A percentile compares a stretch with the other conserved stretches of the same genome.
These are phyloP conservation scores for Brassica cretica DNA, from an alignment of 345 rosid genomes.

Conservation along the genomic window DNA sequence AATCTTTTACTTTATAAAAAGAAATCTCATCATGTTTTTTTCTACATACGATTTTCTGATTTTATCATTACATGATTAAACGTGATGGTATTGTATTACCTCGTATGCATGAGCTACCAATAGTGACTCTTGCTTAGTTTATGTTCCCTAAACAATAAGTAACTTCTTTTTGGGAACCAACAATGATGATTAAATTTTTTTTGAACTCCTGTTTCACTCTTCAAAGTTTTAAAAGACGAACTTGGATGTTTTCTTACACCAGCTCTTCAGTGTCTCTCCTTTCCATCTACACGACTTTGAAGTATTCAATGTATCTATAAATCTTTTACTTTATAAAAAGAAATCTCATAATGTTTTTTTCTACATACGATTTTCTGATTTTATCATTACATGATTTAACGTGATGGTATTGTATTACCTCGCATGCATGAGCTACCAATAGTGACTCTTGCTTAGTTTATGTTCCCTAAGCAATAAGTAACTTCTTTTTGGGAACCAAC, in stretches of 20 bases:
- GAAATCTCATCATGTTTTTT: not conserved
- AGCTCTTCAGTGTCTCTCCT: not conserved
- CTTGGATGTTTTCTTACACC: not conserved
- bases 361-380: not conserved
- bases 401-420: not conserved
- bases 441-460: not conserved
- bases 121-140: not conserved
- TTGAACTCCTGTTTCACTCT: not conserved
- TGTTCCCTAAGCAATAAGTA: not conserved
- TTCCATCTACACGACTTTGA: not conserved
- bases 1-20: not conserved
- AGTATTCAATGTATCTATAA: not conserved
- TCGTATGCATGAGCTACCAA: not conserved
- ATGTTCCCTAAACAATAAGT: not conserved
- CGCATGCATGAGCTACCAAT: not conserved
- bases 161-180: not conserved
- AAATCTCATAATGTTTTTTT: not conserved
- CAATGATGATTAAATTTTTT: not conserved
- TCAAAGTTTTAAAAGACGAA: not conserved
- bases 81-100: slow-evolving; percentile 1
- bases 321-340: not conserved
- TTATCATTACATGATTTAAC: not conserved
- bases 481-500: not conserved
- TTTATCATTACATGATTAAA: not conserved
- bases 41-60: not conserved